Conservation (phyloP, 306 rosid species). For the Nissolia schottii region DNA sequence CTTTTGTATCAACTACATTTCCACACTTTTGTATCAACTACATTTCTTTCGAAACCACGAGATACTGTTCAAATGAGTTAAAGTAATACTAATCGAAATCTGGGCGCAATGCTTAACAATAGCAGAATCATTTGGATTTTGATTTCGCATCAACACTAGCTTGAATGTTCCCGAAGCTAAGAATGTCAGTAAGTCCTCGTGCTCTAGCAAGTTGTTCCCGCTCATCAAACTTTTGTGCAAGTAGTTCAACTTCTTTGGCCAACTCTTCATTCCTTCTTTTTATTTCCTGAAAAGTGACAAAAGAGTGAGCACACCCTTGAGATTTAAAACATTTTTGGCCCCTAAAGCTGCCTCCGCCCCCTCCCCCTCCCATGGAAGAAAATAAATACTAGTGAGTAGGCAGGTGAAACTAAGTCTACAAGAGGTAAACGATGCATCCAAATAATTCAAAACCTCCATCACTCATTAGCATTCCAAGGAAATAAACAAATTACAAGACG, state of each 20-base stretch:
- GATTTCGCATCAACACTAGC: slow-evolving; percentile 16
- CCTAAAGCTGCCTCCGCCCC: slow-evolving; percentile 6
- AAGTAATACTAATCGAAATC: neutral
- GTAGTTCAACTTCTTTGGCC: slow-evolving; percentile 20
- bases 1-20: too few species aligned
- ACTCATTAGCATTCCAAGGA: neutral
- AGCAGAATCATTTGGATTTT: slow-evolving; percentile 23
- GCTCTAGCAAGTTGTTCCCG: slow-evolving; percentile 55
- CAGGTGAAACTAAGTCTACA: neutral
- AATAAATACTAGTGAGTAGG: neutral
- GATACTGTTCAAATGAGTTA: neutral
- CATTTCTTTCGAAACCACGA: too few species aligned
- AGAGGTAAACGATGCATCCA: neutral
- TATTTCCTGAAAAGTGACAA: slow-evolving; percentile 45
- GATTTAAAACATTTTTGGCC: slow-evolving; percentile 6
- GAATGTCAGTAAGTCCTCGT: slow-evolving; percentile 43
- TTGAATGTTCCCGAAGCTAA: slow-evolving; percentile 32
- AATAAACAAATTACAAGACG: slow-evolving; percentile 2
- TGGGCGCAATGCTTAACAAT: neutral
- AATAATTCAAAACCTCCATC: slow-evolving; percentile 3
- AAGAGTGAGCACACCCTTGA: slow-evolving; percentile 1
- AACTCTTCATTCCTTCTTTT: slow-evolving; percentile 30
- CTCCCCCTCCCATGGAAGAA: neutral
- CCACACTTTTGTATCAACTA: too few species aligned
- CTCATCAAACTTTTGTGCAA: slow-evolving; percentile 42